phyloP scores from a whole-genome alignment of 2,329 filamentous ascomycete species.

The Pseudopyrenochaeta lycopersici region DNA sequence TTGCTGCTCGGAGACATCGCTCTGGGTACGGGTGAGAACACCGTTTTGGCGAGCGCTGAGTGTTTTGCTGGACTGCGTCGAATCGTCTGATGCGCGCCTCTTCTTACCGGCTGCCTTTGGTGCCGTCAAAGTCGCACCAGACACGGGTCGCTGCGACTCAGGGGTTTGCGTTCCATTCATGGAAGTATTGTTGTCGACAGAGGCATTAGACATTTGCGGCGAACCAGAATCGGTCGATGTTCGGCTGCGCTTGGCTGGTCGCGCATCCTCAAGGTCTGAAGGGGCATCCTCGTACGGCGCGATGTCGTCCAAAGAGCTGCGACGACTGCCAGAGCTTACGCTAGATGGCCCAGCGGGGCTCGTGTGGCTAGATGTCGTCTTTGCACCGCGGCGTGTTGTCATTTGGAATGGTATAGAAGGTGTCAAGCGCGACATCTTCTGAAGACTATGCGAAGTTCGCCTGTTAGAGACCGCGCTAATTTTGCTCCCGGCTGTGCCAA shows the following conservation, averaged over 20 bases:
- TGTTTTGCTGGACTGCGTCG: constrained; percentile 42
- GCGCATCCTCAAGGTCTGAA: constrained; percentile 45
- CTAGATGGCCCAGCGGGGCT: constrained; percentile 46
- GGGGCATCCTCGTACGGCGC: constrained; percentile 39
- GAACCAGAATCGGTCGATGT: constrained; percentile 49
- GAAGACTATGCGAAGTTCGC: constrained; percentile 43
- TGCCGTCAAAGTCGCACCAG: constrained; percentile 26
- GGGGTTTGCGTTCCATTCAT: constrained; percentile 39
- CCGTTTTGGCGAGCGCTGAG: constrained; percentile 39
- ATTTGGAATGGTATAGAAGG: constrained; percentile 60
- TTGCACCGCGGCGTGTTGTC: constrained; percentile 57
- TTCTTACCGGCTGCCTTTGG: constrained; percentile 39
- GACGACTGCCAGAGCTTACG: constrained; percentile 48
- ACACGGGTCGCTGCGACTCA: constrained; percentile 28
- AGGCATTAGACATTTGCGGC: constrained; percentile 40
- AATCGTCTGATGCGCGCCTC: constrained; percentile 45
- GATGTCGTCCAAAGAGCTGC: constrained; percentile 49
- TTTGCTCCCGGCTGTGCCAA: constrained; percentile 45
- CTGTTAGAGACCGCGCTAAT: constrained; percentile 46
- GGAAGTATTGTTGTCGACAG: constrained; percentile 39
- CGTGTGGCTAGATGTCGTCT: constrained; percentile 47
- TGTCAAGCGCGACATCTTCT: constrained; percentile 52
- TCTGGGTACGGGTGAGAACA: constrained; percentile 45
- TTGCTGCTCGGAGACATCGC: constrained; percentile 46
- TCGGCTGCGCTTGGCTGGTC: constrained; percentile 50